phyloP scores from a whole-genome alignment of 495 filamentous ascomycete species.

The Penicillium alfredii region DNA sequence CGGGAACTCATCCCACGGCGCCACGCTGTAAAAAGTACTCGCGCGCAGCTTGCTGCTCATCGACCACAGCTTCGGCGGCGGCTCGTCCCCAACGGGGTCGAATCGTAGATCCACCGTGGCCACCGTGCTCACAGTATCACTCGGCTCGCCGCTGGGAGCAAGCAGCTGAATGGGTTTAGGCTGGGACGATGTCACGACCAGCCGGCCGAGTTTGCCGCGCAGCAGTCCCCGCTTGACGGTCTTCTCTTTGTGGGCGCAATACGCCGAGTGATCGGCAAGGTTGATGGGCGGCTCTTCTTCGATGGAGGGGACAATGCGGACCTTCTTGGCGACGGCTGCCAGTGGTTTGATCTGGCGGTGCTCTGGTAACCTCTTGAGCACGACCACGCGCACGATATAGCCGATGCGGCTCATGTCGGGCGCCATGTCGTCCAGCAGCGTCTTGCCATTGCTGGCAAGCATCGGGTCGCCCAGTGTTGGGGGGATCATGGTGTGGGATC shows the following conservation, averaged over 20 bases:
- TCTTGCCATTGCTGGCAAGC: conserved; percentile 42
- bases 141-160: conserved; percentile 35
- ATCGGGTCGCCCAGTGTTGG: conserved; percentile 72
- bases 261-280: conserved; percentile 52
- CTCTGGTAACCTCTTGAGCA: conserved; percentile 29
- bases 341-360: conserved; percentile 34
- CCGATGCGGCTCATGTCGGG: conserved; percentile 74
- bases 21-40: conserved; percentile 64
- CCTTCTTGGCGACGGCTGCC: conserved; percentile 49
- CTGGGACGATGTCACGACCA: conserved; percentile 68
- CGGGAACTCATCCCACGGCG: conserved; percentile 52
- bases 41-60: conserved; percentile 67
- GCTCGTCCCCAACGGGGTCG: conserved; percentile 55
- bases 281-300: conserved; percentile 74
- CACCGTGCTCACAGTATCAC: conserved; percentile 47
- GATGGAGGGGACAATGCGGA: conserved; percentile 71
- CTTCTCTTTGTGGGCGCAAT: conserved; percentile 69
- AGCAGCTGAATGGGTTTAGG: conserved; percentile 61
- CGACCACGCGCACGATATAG: conserved; percentile 63
- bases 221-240: conserved; percentile 71
- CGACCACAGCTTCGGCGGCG: conserved; percentile 62
- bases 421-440: conserved; percentile 68
- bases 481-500: conserved; percentile 71
- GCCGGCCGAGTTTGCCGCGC: conserved; percentile 63
- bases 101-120: conserved; percentile 68